phyloP scores from a whole-genome alignment of 768 basidiomycete genomes.

The Lentinula sp. region DNA sequence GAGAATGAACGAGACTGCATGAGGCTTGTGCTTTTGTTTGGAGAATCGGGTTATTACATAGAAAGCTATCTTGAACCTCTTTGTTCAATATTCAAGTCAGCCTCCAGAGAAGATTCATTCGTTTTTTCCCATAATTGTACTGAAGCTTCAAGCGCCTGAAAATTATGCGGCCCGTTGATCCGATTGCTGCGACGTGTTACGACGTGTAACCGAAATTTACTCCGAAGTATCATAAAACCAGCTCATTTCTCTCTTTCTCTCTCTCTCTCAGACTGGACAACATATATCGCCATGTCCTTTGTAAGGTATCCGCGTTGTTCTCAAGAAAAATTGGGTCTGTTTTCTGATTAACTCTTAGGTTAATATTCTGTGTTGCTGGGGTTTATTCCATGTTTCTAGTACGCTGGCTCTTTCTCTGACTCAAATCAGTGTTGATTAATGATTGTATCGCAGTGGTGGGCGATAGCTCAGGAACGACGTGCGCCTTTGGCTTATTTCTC shows the following conservation, averaged over 20 bases:
- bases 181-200: not conserved
- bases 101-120: too few species aligned
- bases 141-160: too few species aligned
- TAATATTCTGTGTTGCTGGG: conserved; percentile 73
- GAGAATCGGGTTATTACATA: too few species aligned
- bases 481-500: conserved; percentile 18
- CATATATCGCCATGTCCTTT: conserved; percentile 12
- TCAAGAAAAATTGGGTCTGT: not conserved
- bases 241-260: not conserved
- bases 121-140: too few species aligned
- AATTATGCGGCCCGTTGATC: not conserved
- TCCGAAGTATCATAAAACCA: not conserved
- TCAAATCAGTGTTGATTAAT: conserved; percentile 1
- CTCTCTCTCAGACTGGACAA: not conserved
- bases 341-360: conserved; percentile 28
- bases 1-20: too few species aligned
- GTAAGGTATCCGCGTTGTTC: conserved; percentile 10
- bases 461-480: conserved; percentile 92
- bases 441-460: conserved; percentile 60
- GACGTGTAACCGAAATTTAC: not conserved
- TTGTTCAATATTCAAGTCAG: too few species aligned
- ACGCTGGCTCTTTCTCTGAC: conserved; percentile 19
- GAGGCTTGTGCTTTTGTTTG: too few species aligned
- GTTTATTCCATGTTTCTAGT: conserved; percentile 94
- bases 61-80: too few species aligned